Conservation (phyloP, 108 stramenopile genomes). For the Discostella pseudostelligera region DNA sequence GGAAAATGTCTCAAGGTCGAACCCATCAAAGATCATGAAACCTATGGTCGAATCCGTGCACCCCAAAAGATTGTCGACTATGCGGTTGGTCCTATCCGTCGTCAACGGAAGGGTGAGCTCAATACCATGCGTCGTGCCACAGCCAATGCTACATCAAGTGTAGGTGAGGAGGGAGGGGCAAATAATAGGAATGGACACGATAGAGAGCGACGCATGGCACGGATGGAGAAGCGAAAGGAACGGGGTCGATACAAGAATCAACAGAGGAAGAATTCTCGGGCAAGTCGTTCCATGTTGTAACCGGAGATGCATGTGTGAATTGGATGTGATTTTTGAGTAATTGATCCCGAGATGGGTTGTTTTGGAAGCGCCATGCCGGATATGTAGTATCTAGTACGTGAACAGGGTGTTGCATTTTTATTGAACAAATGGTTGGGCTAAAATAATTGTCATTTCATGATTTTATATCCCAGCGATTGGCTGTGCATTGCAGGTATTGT, state of each 20-base stretch:
- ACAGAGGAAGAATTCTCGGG: slow-evolving; percentile 46
- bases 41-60: slow-evolving; percentile 62
- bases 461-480: no score
- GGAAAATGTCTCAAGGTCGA: slow-evolving; percentile 68
- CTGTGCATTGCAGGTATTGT: no score
- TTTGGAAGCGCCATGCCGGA: no score
- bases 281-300: not conserved
- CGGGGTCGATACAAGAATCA: slow-evolving; percentile 49
- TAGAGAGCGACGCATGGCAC: slow-evolving; percentile 30
- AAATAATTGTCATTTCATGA: no score
- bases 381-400: no score
- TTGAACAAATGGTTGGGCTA: no score
- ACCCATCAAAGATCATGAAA: slow-evolving; percentile 69
- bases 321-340: not conserved
- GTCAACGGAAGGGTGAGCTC: slow-evolving; percentile 35
- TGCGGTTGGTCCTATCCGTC: slow-evolving; percentile 52
- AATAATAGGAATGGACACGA: slow-evolving; percentile 9
- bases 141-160: slow-evolving; percentile 5
- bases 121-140: slow-evolving; percentile 51
- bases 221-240: slow-evolving; percentile 42
- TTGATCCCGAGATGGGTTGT: no score
- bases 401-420: no score
- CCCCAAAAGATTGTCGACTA: slow-evolving; percentile 78
- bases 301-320: not conserved
- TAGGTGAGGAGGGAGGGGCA: slow-evolving; percentile 9